Base-by-base conservation (phyloP, 2,329 filamentous ascomycete species). In the Emergomyces pasteurianus region DNA sequence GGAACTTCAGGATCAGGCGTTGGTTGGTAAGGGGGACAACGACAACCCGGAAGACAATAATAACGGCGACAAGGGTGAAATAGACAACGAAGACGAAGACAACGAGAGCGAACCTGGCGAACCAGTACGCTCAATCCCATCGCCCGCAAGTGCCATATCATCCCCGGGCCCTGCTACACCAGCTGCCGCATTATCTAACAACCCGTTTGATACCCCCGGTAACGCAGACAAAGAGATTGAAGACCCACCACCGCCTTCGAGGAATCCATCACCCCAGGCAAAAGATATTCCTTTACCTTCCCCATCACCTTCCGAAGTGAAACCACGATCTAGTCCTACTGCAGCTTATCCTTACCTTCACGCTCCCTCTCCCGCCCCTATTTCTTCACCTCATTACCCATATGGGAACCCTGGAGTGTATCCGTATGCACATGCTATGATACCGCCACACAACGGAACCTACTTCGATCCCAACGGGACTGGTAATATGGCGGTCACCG, bases 341-440 rank as follows among this genome's bases (percentile, higher is more conserved):
- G 62, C 67, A 49, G 63, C 65, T 46, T 64, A 65, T 28, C 65
- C 68, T 47, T 57, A 57, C 23, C 36, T 38, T 31, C 54, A 43
- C 54, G 36, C 3, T 9, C 63, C 60, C 36, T 66, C 68, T 47
- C 66, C 70, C 4, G 63, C 66, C 1, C 66, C 64, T 60, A 58
- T 59, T 28, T 49, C 60, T 42, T 65, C 67, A 28, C 63, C 63
- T 4, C 62, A 67, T 58, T 65, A 62, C 59, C 55, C 64, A 28
- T 65, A 67, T 61, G 54, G 61, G 9, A 74, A 70, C 56, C 74
- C 74, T 26, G 69, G 73, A 54, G 69, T 72, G 54, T 70, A 70
- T 59, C 66, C 69, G n/a, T 74, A 76, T 65, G 69, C 68, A 52
- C 72, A 73, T 50, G 71, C 73, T 26, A 65, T 66, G 62, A 71